Evolutionary conservation across 73 alveolate species (phyloP), one percentile per base, ranked within the genome.

Genomic region (Symbiodinium pilosum): DNA sequence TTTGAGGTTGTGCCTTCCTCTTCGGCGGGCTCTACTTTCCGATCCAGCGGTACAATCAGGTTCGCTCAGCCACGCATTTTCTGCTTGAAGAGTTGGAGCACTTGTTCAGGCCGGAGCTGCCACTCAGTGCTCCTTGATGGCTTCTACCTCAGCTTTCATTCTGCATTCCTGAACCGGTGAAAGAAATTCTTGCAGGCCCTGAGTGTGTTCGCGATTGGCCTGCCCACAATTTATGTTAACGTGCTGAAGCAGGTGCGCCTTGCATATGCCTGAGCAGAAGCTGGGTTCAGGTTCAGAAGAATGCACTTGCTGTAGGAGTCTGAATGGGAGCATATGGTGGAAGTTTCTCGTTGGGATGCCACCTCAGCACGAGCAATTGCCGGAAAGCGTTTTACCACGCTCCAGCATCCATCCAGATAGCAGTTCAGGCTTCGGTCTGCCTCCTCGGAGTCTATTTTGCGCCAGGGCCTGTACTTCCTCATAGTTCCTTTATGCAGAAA

Each of bases 281-380:
- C 38, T 64, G 81, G 41, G 12, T 26, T 54, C 73, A n/a, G 68
- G 73, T 30, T 8, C 28, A n/a, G n/a, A n/a, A 54, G 2, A 54
- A 54, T 54, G 32, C 26, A 36, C 36, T 54, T 20, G 43, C 34
- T 30, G 28, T 85, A 88, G 95, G 95, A 88, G 73, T 88, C 95
- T 24, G 95, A 88, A 52, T 88, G 95, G 95, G 95, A 88, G 44
- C 95, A 88, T 44, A 88, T 88, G 95, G 95, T 88, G 43, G 95
- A 88, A 12, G 95, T 88, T 24, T 88, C 95, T 18, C 87, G 95
- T 26, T 88, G 95, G 95, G 95, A 16, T 32, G 1, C 20, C 32
- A 34, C 64, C 42, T 28, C 56, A 26, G 88, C 81, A 64, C 40
- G 56, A 7, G 26, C 42, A 26, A 34, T 20, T 39, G 42, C 6